Evolutionary conservation across 164 flowering plant genomes (phyloP).

Genomic region (Dillenia turbinata): DNA sequence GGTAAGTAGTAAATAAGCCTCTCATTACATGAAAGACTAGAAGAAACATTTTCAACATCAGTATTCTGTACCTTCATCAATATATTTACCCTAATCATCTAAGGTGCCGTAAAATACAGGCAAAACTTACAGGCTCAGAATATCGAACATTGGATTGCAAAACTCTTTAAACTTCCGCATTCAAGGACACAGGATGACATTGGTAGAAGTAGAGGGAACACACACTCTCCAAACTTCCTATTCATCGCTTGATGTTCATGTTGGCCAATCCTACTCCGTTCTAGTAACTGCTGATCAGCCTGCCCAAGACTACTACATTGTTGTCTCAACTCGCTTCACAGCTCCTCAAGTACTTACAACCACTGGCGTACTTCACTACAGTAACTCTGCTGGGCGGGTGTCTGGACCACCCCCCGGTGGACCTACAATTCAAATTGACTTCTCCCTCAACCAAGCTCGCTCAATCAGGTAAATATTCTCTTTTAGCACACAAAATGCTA

Average conservation of each 20-base stretch:
- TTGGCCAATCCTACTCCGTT: slow-evolving; percentile 83
- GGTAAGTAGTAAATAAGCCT: slow-evolving; percentile 26
- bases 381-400: slow-evolving; percentile 49
- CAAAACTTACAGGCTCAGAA: slow-evolving; percentile 79
- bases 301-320: slow-evolving; percentile 59
- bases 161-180: slow-evolving; percentile 76
- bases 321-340: slow-evolving; percentile 66
- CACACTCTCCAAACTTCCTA: slow-evolving; percentile 66
- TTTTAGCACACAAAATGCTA: background rate
- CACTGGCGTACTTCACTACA: slow-evolving; percentile 58
- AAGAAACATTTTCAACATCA: background rate
- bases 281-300: slow-evolving; percentile 78
- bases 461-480: slow-evolving; percentile 45
- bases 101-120: slow-evolving; percentile 30
- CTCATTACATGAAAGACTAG: background rate
- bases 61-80: background rate
- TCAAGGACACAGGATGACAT: slow-evolving; percentile 58
- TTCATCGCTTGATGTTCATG: slow-evolving; percentile 79
- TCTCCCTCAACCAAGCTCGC: slow-evolving; percentile 89
- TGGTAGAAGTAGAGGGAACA: slow-evolving; percentile 90
- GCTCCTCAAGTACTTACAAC: slow-evolving; percentile 38
- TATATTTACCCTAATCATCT: too few species aligned
- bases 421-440: slow-evolving; percentile 74
- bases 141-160: slow-evolving; percentile 80
- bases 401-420: slow-evolving; percentile 77